Percentiles rank a stretch among this genome's conserved stretches.
These are phyloP conservation scores for Moniliophthora roreri DNA, from an alignment of 1,284 basidiomycete species.

Conservation along the genomic window DNA sequence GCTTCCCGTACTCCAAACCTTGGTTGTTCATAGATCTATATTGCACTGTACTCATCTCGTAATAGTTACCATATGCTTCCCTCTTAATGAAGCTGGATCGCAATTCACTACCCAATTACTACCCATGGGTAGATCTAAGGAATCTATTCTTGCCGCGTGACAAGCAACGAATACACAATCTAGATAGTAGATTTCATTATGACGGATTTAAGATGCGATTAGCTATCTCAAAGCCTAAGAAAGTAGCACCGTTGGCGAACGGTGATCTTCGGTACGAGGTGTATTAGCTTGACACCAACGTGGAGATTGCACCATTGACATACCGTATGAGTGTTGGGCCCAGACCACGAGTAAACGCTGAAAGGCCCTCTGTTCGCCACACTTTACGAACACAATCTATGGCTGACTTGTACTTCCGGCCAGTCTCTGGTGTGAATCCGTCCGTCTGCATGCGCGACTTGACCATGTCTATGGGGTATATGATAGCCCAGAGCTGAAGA, in stretches of 20 bases:
- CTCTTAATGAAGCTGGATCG: too few relatives aligned
- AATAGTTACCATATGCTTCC: too few relatives aligned
- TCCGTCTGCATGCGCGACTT: conserved; percentile 97
- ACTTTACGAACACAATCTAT: conserved; percentile 83
- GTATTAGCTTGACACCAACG: conserved; percentile 4
- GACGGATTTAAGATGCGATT: conserved; percentile 59
- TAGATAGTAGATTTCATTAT: too few relatives aligned
- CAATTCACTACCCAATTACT: too few relatives aligned
- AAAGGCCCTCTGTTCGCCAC: conserved; percentile 78
- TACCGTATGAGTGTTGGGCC: conserved; percentile 89
- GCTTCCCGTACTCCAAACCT: background rate
- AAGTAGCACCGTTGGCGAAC: conserved; percentile 91
- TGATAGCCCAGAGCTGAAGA: conserved; percentile 74
- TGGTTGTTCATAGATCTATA: background rate
- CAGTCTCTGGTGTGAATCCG: conserved; percentile 71
- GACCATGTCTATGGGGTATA: conserved; percentile 94
- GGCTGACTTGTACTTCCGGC: conserved; percentile 81
- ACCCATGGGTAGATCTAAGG: too few relatives aligned
- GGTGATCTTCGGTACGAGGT: conserved; percentile 57
- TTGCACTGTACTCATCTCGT: background rate
- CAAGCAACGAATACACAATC: too few relatives aligned
- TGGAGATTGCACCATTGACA: conserved; percentile 23
- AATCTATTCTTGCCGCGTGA: too few relatives aligned
- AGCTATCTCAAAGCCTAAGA: conserved; percentile 90
- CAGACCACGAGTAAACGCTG: conserved; percentile 89